Evolutionary conservation across 1,139 yeast species (phyloP).

Genomic region (Kurtzmaniella natalensis): DNA sequence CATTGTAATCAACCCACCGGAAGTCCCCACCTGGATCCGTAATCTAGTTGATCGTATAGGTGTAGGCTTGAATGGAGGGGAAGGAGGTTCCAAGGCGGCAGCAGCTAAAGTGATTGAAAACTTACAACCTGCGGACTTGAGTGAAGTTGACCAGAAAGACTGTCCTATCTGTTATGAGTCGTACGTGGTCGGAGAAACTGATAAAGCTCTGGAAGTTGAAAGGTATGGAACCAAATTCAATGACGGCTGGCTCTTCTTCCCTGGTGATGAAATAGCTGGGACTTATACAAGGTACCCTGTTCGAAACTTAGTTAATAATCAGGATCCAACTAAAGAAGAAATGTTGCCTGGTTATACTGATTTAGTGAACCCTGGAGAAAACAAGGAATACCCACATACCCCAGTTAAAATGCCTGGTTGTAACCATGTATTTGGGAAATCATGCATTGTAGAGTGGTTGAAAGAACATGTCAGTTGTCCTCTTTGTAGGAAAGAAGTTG

Average conservation of each 20-base stretch:
- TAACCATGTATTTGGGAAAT: constrained; percentile 38
- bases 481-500: constrained; percentile 42
- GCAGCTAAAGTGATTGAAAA: constrained; percentile 38
- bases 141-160: constrained; percentile 18
- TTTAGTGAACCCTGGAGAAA: constrained; percentile 1
- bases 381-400: constrained; percentile 20
- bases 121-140: constrained; percentile 19
- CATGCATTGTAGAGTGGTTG: constrained; percentile 43
- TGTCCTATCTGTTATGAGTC: constrained; percentile 45
- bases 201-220: constrained; percentile 1
- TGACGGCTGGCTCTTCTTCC: constrained; percentile 39
- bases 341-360: constrained; percentile 29
- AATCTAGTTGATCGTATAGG: constrained; percentile 33
- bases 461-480: constrained; percentile 41
- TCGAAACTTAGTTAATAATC: constrained; percentile 21
- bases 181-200: constrained; percentile 16
- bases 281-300: constrained; percentile 33
- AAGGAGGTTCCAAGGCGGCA: constrained; percentile 24
- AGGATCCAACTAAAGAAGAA: constrained; percentile 22
- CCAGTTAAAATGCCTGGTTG: constrained; percentile 45
- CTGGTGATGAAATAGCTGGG: constrained; percentile 30
- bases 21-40: constrained; percentile 37
- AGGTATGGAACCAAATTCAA: constrained; percentile 15
- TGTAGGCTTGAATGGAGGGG: constrained; percentile 20
- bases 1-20: constrained; percentile 12